A percentile compares a stretch with the other conserved stretches of the same genome.
phyloP scores from a whole-genome alignment of 2,329 filamentous ascomycete species.

The Neoarthrinium moseri region DNA sequence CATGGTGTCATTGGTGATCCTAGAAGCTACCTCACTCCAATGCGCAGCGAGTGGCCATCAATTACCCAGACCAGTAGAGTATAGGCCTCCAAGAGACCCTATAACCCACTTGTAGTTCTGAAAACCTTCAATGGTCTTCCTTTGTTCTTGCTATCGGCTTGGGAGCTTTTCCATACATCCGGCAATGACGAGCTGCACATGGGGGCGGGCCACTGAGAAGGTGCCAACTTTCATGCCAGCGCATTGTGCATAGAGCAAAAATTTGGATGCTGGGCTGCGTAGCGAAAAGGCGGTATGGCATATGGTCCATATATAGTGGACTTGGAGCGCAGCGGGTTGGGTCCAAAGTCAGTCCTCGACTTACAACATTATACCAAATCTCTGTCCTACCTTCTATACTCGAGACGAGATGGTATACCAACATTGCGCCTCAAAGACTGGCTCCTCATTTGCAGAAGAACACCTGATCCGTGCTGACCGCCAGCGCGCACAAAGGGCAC shows the following conservation, averaged over 20 bases:
- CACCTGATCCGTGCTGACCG: constrained; percentile 33
- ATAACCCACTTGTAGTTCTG: neutral
- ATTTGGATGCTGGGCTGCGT: constrained; percentile 25
- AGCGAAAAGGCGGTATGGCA: constrained; percentile 33
- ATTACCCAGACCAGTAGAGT: no score
- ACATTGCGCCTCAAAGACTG: no score
- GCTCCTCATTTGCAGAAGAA: constrained; percentile 25
- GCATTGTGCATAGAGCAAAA: constrained; percentile 32
- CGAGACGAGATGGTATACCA: no score
- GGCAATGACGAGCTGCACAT: constrained; percentile 4
- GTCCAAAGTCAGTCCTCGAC: neutral
- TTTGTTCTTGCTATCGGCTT: neutral
- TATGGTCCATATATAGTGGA: constrained; percentile 16
- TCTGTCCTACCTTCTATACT: constrained; percentile 5
- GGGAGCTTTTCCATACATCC: no score
- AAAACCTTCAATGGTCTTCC: neutral
- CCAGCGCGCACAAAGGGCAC: constrained; percentile 16
- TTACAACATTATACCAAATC: neutral
- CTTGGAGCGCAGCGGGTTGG: neutral
- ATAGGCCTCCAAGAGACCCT: no score
- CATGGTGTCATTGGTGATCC: no score
- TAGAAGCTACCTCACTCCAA: no score
- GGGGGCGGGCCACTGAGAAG: constrained; percentile 27
- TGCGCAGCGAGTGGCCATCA: no score
- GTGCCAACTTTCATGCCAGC: constrained; percentile 34